Base-by-base conservation (phyloP, 2,329 filamentous ascomycete genomes). In the Coleophoma crateriformis region DNA sequence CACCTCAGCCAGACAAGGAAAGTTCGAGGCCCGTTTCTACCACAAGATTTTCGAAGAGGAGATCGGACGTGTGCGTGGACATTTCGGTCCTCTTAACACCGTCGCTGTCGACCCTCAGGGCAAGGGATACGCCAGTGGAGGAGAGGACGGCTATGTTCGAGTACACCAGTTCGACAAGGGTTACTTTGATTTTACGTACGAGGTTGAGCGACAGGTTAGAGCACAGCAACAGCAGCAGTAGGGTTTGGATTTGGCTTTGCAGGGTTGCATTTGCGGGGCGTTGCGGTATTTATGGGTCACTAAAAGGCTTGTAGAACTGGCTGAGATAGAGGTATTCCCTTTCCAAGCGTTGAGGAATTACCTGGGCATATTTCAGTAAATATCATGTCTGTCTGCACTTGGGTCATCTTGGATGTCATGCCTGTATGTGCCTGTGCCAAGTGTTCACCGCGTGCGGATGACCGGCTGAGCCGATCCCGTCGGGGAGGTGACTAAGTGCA, bases 11-110 rank as follows among this genome's bases (percentile, higher is more conserved):
- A 84, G 94, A 59, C 94, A 99, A 78, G 94, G 94, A 74, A 97
- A 97, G 76, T 99, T 99, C 77, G 94, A 99, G 74, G 94, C 94
- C 41, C 85, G 94, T 59, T 99, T 99, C 81, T 99, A 96, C 80
- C 94, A 99, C 85, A 97, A 95, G 81, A 87, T 99, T 69, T 97
- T 99, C 69, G 90, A 96, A 73, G 92, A 99, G 72, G 94, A 99
- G 77, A 92, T 97, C 65, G 94, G 94, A 61, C 87, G 94, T 77
- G 94, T 99, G 58, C 83, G 90, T 67, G 94, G 94, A 56, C 94
- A 99, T 72, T 99, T 99, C 73, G 94, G 94, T 67, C 63, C 63
- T 34, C 45, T 94, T 88, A 59, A 99, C 79, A 96, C 94, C 55
- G 90, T 99, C 61, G 91, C 94, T 45, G 89, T 89, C 51, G 89